Evolutionary conservation across 176 grass and related monocot genomes (phyloP), one percentile per base, ranked within the genome.

Genomic region (Bothriochloa decipiens): DNA sequence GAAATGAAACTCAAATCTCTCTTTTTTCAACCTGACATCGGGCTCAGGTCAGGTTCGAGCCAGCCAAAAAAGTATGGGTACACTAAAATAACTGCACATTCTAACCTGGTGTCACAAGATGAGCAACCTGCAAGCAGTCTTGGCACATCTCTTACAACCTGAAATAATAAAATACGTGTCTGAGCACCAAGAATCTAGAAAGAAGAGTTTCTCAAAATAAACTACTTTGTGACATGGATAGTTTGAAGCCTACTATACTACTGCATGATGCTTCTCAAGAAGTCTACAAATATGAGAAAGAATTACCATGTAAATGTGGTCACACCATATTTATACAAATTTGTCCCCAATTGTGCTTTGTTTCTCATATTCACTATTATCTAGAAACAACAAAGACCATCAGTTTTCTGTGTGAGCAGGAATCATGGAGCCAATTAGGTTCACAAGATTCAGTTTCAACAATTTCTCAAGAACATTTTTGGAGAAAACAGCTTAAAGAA

Each of bases 141-240:
- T 50, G 82, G 82, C 72, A 66, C 72, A 46, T 28, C 61, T 84
- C 26, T 65, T 27, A 75, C 43, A 76, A 15, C 45, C 82, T 84
- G 45, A 65, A 68, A 76, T 22, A 13, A 20, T 0, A 68, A 53
- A 49, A 53, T n/a, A 68, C 9, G 15, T 55, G 3, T 53, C 6
- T 61, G 6, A 26, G 36, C 27, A 58, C 65, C 14, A 40, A 40
- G 4, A 58, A 81, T 58, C 22, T 57, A 47, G 33, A 70, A 81
- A 70, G 32, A 69, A 42, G 46, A 69, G 66, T 23, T 68, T 29
- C 43, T 36, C 3, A 23, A 69, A 55, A 25, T 14, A 50, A 70
- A 57, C 23, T 12, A 36, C 15, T 65, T 4, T 47, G 5, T 66
- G 25, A 68, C 33, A 37, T 68, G 65, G 29, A 41, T 41, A 70